A percentile compares a stretch with the other conserved stretches of the same genome.
phyloP scores from a whole-genome alignment of 768 basidiomycete genomes.

The Tricholoma terreum region DNA sequence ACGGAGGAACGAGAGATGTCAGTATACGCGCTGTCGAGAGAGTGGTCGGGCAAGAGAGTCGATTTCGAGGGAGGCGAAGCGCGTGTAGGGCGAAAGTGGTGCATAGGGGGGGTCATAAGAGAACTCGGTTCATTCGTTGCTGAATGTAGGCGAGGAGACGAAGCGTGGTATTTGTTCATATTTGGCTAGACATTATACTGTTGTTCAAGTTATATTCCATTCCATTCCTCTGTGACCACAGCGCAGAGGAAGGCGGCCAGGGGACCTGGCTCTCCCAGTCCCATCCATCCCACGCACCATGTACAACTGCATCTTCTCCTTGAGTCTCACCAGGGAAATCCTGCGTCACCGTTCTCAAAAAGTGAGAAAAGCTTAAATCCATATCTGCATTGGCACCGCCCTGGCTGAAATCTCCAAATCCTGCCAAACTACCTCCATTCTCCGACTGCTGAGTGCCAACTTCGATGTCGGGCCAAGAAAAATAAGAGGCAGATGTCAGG shows the following conservation, averaged over 20 bases:
- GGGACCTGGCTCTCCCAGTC: background rate
- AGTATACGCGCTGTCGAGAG: slow-evolving; percentile 11
- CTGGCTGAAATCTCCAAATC: slow-evolving; percentile 2
- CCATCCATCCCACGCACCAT: slow-evolving; percentile 5
- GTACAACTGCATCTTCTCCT: background rate
- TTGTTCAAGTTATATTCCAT: background rate
- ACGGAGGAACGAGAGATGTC: slow-evolving; percentile 42
- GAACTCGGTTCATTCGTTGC: background rate
- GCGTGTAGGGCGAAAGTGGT: slow-evolving; percentile 43
- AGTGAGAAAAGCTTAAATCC: slow-evolving; percentile 48
- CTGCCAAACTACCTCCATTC: background rate
- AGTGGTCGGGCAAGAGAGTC: slow-evolving; percentile 16
- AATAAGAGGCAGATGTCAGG: slow-evolving; percentile 28
- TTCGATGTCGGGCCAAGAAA: slow-evolving; percentile 45
- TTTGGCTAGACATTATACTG: background rate
- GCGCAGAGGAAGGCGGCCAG: background rate
- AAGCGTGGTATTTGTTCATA: background rate
- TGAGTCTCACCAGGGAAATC: background rate
- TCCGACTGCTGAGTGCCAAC: slow-evolving; percentile 5
- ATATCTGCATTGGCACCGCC: slow-evolving; percentile 31
- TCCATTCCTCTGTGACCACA: background rate
- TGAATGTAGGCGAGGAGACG: background rate
- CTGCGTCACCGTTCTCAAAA: slow-evolving; percentile 36
- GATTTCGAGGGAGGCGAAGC: slow-evolving; percentile 45
- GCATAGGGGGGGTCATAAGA: slow-evolving; percentile 28